Base-by-base conservation (phyloP, 73 alveolate genomes). In the Blepharisma japonicum region DNA sequence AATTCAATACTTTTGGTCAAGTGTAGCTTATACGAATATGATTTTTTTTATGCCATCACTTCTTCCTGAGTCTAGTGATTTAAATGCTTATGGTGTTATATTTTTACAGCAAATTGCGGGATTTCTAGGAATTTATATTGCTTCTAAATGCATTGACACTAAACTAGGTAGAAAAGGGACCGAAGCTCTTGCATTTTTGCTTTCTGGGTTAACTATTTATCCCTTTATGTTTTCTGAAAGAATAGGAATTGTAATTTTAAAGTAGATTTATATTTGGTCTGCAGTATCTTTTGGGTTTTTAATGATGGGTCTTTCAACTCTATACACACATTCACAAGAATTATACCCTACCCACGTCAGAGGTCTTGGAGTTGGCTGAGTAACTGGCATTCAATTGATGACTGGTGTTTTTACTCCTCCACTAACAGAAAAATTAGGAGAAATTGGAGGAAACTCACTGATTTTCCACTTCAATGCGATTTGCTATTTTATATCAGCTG, bases 261-360 rank as follows among this genome's bases (percentile, higher is more conserved):
- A 32, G 42, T 32, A 32, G 42, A 32, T 32, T 32, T 32, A 32
- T 32, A 32, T 53, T 53, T 11, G n/a, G n/a, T 53, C 67, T 53
- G 67, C 67, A 14, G 67, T 53, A 14, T 14, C 23, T 53, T 14
- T 53, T 53, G 67, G 67, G 27, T 53, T 11, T 53, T 14, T 53
- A 20, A 53, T 53, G 67, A 14, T 20, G n/a, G 67, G 67, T 1
- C n/a, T 53, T 53, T 53, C 67, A 3, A 53, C 67, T 53, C 67
- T 53, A 14, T 53, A 53, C 23, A 53, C 67, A 14, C 67, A 53
- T 53, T 14, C 67, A 14, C 67, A 53, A 53, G 67, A 53, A 53
- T 53, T 53, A 53, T 53, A 53, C 67, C 67, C 67, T 14, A 20
- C 67, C 0, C 23, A 14, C n/a, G 27, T 53, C 23, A 53, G 67